Conservation (phyloP, 2,329 filamentous ascomycete genomes). For the Fusarium duplospermum region DNA sequence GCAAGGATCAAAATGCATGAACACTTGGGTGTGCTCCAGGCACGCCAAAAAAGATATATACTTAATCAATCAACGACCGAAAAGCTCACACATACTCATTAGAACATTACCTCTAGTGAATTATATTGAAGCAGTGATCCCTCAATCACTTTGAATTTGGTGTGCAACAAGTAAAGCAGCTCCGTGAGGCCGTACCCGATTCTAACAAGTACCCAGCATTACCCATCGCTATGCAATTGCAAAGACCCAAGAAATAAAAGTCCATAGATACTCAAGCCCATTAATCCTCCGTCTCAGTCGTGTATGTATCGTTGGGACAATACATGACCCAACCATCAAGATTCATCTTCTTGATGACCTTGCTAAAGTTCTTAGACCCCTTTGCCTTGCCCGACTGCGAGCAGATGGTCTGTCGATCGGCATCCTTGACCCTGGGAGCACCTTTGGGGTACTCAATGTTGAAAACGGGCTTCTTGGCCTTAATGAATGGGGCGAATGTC, state of each 20-base stretch:
- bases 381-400: slow-evolving; percentile 49
- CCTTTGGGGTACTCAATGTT: slow-evolving; percentile 77
- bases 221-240: background rate
- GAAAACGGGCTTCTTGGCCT: slow-evolving; percentile 74
- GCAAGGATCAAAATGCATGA: slow-evolving; percentile 12
- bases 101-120: background rate
- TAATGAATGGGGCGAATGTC: slow-evolving; percentile 67
- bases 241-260: background rate
- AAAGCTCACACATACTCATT: background rate
- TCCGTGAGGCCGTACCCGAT: background rate
- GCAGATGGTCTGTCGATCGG: slow-evolving; percentile 57
- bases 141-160: background rate
- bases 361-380: slow-evolving; percentile 67
- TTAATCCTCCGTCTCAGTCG: slow-evolving; percentile 37
- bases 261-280: background rate
- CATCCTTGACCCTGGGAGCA: slow-evolving; percentile 52
- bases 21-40: background rate
- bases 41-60: background rate
- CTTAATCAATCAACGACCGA: background rate
- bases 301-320: slow-evolving; percentile 55
- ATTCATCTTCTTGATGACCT: slow-evolving; percentile 73
- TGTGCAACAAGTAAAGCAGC: background rate
- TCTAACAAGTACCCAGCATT: background rate
- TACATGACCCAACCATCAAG: slow-evolving; percentile 72
- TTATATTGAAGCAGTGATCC: background rate